Evolutionary conservation across 805 yeast genomes (phyloP).

Genomic region (Blastobotrys muscicola): DNA sequence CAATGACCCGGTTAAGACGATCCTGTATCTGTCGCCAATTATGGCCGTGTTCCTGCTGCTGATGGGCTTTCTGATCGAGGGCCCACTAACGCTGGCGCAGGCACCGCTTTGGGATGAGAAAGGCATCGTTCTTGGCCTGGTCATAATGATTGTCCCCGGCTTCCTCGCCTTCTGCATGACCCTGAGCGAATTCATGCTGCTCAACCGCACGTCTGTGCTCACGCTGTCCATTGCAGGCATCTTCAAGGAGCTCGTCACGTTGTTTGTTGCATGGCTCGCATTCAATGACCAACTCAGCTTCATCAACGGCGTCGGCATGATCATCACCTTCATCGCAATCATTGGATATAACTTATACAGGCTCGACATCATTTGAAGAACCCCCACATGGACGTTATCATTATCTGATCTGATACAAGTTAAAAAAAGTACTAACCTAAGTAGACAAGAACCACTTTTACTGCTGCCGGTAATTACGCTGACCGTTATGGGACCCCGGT

Average conservation of each 20-base stretch:
- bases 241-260: constrained; percentile 83
- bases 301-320: constrained; percentile 64
- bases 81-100: constrained; percentile 40
- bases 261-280: constrained; percentile 46
- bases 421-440: no score
- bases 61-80: constrained; percentile 64
- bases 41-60: constrained; percentile 58
- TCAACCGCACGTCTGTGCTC: constrained; percentile 72
- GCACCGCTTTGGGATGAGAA: constrained; percentile 58
- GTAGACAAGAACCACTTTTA: no score
- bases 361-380: no score
- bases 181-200: constrained; percentile 64
- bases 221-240: constrained; percentile 89
- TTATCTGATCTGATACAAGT: no score
- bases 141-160: constrained; percentile 70
- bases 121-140: constrained; percentile 47
- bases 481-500: no score
- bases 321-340: constrained; percentile 68
- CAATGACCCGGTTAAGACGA: constrained; percentile 68
- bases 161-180: constrained; percentile 84
- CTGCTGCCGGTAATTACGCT: no score
- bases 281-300: constrained; percentile 65
- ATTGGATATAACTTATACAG: constrained; percentile 59
- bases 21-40: constrained; percentile 73
- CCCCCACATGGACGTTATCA: no score